Percentiles rank a stretch among this genome's conserved stretches.
Evolutionary conservation across 2,329 filamentous ascomycete species (phyloP).

Genomic region (Truncatella angustata): DNA sequence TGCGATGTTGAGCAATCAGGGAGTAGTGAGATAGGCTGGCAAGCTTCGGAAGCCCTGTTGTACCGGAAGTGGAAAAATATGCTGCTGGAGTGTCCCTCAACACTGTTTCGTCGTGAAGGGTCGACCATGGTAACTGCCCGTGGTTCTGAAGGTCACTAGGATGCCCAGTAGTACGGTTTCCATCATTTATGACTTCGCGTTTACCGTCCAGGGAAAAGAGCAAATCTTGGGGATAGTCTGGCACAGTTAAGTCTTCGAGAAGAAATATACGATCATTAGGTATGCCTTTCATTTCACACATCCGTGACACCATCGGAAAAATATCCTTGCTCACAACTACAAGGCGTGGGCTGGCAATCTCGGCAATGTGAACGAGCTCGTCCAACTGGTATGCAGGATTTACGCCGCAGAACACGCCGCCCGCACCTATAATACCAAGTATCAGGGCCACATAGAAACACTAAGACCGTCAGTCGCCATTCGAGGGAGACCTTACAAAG

Average conservation of each 20-base stretch:
- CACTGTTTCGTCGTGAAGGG: neutral
- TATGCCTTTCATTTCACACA: constrained; percentile 6
- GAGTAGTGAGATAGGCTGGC: constrained; percentile 6
- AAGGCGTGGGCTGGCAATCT: constrained; percentile 6
- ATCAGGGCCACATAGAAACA: constrained; percentile 37
- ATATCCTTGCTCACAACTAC: neutral
- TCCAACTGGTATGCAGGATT: constrained; percentile 5
- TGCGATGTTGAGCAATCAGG: neutral
- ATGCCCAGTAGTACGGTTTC: neutral
- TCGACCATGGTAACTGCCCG: neutral
- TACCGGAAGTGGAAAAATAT: constrained; percentile 5
- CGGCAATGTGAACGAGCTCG: constrained; percentile 2
- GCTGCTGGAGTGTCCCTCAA: neutral
- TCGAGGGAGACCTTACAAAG: no score
- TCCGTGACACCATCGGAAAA: neutral
- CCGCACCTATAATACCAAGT: constrained; percentile 24
- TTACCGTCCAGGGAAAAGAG: no score
- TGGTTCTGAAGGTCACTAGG: constrained; percentile 1
- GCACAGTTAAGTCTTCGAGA: neutral
- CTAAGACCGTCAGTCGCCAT: constrained; percentile 23
- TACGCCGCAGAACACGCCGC: constrained; percentile 1
- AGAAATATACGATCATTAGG: neutral
- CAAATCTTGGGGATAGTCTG: no score
- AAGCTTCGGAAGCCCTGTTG: constrained; percentile 4
- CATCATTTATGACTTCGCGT: no score